phyloP scores from a whole-genome alignment of 805 yeast genomes.

The Pichia ethanolica region DNA sequence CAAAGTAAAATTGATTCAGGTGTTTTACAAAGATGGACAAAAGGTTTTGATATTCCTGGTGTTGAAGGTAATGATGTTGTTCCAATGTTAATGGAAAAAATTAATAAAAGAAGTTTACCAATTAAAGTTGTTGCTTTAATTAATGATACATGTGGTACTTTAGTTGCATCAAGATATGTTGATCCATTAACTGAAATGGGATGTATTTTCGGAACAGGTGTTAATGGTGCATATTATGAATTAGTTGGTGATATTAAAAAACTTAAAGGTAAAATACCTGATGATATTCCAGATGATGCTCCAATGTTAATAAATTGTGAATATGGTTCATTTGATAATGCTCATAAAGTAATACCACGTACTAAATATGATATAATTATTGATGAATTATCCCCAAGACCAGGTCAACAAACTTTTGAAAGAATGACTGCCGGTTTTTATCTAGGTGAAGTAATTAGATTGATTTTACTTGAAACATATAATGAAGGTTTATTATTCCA shows the following conservation, averaged over 20 bases:
- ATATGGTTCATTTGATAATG: conserved; percentile 97
- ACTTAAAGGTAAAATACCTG: conserved; percentile 62
- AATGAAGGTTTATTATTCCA: conserved; percentile 61
- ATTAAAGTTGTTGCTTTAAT: conserved; percentile 88
- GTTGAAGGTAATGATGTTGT: conserved; percentile 96
- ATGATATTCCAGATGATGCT: conserved; percentile 58
- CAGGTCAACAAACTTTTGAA: conserved; percentile 94
- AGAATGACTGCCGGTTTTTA: conserved; percentile 98
- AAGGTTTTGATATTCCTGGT: conserved; percentile 91
- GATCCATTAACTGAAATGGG: conserved; percentile 93
- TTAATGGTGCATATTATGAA: conserved; percentile 96
- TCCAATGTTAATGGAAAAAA: conserved; percentile 76
- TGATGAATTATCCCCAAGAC: conserved; percentile 90
- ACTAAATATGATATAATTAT: conserved; percentile 77
- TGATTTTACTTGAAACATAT: conserved; percentile 68
- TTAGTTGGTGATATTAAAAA: conserved; percentile 70
- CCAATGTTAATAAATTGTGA: conserved; percentile 98
- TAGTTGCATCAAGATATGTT: conserved; percentile 92
- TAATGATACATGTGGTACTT: conserved; percentile 95
- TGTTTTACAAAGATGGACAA: conserved; percentile 93
- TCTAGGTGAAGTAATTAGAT: conserved; percentile 86
- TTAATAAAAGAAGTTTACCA: conserved; percentile 62
- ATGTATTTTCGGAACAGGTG: conserved; percentile 95
- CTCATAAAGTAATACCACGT: conserved; percentile 80
- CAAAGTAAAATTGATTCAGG: conserved; percentile 83